phyloP scores from a whole-genome alignment of 768 basidiomycete genomes.

The Russula sp. region DNA sequence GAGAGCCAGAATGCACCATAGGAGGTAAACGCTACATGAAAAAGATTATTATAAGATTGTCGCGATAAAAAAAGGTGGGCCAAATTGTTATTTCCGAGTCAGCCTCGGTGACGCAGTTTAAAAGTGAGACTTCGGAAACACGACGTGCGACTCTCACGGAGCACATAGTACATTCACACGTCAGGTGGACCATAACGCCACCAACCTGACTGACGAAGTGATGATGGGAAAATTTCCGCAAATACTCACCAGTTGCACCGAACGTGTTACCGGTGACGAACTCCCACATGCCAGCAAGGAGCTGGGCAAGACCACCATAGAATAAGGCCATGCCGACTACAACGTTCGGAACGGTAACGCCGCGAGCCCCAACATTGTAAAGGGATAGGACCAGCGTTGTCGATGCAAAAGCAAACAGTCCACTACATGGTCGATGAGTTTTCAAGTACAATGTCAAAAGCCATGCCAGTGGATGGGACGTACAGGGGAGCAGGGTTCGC shows the following conservation, averaged over 20 bases:
- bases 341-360: constrained; percentile 57
- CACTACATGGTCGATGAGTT: constrained; percentile 56
- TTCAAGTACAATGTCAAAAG: constrained; percentile 44
- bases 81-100: no score
- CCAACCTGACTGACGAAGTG: no score
- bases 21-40: constrained; percentile 61
- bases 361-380: constrained; percentile 61
- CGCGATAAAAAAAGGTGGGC: no score
- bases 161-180: no score
- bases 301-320: constrained; percentile 79
- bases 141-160: no score
- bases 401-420: constrained; percentile 68
- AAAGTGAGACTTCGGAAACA: no score
- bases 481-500: constrained; percentile 63
- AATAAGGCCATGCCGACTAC: constrained; percentile 86
- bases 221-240: neutral
- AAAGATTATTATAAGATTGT: no score
- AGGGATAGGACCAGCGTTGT: constrained; percentile 78
- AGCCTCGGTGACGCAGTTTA: no score
- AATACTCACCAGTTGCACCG: constrained; percentile 62
- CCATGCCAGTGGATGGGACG: constrained; percentile 25
- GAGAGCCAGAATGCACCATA: constrained; percentile 92
- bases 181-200: no score
- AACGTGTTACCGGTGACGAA: constrained; percentile 58
- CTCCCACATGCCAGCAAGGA: constrained; percentile 86